Conservation (phyloP, 2,329 filamentous ascomycete species). For the Elsinoe arachidis region DNA sequence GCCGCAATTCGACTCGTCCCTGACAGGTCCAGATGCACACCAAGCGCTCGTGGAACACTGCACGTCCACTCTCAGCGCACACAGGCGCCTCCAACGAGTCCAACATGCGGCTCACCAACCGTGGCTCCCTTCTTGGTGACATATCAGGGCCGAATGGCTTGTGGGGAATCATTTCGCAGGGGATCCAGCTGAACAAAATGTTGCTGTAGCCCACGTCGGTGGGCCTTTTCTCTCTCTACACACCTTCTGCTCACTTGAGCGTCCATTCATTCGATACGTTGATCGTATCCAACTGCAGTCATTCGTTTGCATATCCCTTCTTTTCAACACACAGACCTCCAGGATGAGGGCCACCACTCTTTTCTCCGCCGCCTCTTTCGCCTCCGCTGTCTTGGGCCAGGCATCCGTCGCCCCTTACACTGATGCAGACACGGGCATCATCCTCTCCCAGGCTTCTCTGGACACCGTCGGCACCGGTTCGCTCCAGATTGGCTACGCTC, state of each 20-base stretch:
- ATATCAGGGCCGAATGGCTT: not conserved
- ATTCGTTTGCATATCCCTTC: constrained; percentile 6
- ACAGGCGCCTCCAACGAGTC: not conserved
- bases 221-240: not conserved
- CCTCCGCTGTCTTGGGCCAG: constrained; percentile 20
- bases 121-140: constrained; percentile 2
- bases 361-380: constrained; percentile 18
- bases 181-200: not conserved
- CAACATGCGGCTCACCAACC: not conserved
- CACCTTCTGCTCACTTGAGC: constrained; percentile 7
- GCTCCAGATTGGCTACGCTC: not conserved
- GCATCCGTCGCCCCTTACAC: constrained; percentile 21
- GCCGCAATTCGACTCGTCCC: not conserved
- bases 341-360: constrained; percentile 22
- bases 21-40: constrained; percentile 6
- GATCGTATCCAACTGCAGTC: constrained; percentile 3
- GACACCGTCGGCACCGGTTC: constrained; percentile 37
- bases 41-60: constrained; percentile 3
- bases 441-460: constrained; percentile 44
- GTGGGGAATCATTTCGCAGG: not conserved
- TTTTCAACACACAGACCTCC: constrained; percentile 12
- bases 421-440: constrained; percentile 40
- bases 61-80: not conserved
- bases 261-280: constrained; percentile 11
- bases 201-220: not conserved